These are phyloP conservation scores for Phaffomyces antillensis DNA, from an alignment of 805 yeast genomes.

Conservation along the genomic window DNA sequence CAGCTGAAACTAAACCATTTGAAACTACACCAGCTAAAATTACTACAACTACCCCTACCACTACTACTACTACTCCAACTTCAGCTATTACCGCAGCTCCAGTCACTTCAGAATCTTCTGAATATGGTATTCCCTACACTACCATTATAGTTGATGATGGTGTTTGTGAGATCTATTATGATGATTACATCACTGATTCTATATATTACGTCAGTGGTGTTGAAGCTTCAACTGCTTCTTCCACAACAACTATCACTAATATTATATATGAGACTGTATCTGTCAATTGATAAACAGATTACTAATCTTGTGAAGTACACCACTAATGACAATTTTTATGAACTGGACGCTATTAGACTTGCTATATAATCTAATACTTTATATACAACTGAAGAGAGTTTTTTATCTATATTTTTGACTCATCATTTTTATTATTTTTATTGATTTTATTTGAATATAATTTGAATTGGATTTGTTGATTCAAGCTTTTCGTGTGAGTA, in stretches of 20 bases:
- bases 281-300: neutral
- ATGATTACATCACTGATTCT: slow-evolving; percentile 13
- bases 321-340: neutral
- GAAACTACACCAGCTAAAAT: neutral
- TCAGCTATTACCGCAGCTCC: slow-evolving; percentile 11
- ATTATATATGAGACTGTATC: slow-evolving; percentile 18
- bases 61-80: slow-evolving; percentile 4
- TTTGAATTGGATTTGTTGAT: no score
- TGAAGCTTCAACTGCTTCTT: slow-evolving; percentile 22
- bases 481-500: no score
- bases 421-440: no score
- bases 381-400: no score
- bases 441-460: no score
- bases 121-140: slow-evolving; percentile 14
- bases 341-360: no score
- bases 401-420: no score
- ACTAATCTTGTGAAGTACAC: neutral
- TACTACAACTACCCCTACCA: slow-evolving; percentile 1
- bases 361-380: no score
- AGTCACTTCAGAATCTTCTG: slow-evolving; percentile 2
- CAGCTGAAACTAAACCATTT: slow-evolving; percentile 6
- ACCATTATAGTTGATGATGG: slow-evolving; percentile 17
- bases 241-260: slow-evolving; percentile 22
- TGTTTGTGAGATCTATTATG: slow-evolving; percentile 23
- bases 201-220: slow-evolving; percentile 21